phyloP scores from a whole-genome alignment of 305 asterid species.

The Fraxinus floribunda region DNA sequence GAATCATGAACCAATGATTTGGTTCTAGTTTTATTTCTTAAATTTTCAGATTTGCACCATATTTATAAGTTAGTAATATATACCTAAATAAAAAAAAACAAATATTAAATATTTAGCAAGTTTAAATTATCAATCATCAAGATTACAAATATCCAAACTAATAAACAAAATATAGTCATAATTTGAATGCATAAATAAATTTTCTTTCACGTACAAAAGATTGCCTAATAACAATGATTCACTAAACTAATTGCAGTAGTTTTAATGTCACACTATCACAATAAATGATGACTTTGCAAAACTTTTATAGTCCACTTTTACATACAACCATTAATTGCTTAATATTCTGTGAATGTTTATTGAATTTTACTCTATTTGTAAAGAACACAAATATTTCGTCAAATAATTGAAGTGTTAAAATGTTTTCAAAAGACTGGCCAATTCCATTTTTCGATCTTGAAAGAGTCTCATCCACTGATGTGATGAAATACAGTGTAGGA shows the following conservation, averaged over 20 bases:
- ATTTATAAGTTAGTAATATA: no score
- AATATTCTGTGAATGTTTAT: background rate
- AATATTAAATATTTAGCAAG: no score
- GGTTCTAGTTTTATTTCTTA: background rate
- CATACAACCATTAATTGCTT: background rate
- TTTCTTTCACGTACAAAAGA: background rate
- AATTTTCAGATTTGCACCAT: no score
- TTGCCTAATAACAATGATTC: background rate
- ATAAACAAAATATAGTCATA: no score
- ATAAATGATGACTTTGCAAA: background rate
- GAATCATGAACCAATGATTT: background rate
- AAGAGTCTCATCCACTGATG: background rate
- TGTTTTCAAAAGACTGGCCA: background rate
- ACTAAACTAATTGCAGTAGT: background rate
- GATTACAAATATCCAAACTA: background rate
- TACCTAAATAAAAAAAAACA: no score
- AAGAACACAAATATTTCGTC: background rate
- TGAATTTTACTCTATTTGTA: background rate
- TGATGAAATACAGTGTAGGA: background rate
- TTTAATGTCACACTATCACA: background rate
- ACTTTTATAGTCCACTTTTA: background rate
- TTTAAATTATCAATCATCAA: background rate
- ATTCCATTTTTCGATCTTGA: background rate
- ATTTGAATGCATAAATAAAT: background rate
- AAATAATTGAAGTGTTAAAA: background rate